phyloP scores from a whole-genome alignment of 768 basidiomycete genomes.

The Hygrophorus russula region DNA sequence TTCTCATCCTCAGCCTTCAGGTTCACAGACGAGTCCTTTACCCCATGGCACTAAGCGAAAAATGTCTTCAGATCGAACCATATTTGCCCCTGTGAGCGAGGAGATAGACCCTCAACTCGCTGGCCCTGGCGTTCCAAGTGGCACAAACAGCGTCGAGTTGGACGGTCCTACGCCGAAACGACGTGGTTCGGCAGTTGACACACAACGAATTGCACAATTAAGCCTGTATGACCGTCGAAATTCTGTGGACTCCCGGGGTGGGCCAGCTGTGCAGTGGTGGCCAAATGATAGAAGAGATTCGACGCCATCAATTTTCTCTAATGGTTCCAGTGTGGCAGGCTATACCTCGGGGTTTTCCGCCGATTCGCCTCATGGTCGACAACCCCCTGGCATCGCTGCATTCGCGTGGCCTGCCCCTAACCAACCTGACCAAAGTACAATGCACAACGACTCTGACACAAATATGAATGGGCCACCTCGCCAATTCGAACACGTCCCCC shows the following conservation, averaged over 20 bases:
- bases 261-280: slow-evolving; percentile 36
- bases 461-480: slow-evolving; percentile 29
- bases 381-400: slow-evolving; percentile 50
- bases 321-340: slow-evolving; percentile 37
- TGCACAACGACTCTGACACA: slow-evolving; percentile 35
- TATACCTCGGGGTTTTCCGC: slow-evolving; percentile 48
- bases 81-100: slow-evolving; percentile 40
- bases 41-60: slow-evolving; percentile 72
- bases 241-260: slow-evolving; percentile 54
- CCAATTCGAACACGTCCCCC: slow-evolving; percentile 33
- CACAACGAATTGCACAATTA: slow-evolving; percentile 62
- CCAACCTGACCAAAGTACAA: slow-evolving; percentile 23
- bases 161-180: slow-evolving; percentile 72
- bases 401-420: slow-evolving; percentile 61
- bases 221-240: slow-evolving; percentile 70
- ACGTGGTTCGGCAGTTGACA: slow-evolving; percentile 75
- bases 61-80: slow-evolving; percentile 59
- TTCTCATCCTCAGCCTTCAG: slow-evolving; percentile 28
- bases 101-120: slow-evolving; percentile 58
- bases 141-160: slow-evolving; percentile 38
- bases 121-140: slow-evolving; percentile 56
- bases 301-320: slow-evolving; percentile 42
- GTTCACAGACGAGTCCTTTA: slow-evolving; percentile 15
- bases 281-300: slow-evolving; percentile 64
- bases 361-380: slow-evolving; percentile 54